Evolutionary conservation across 2,329 filamentous ascomycete genomes (phyloP).

Genomic region (Fusarium sp.): DNA sequence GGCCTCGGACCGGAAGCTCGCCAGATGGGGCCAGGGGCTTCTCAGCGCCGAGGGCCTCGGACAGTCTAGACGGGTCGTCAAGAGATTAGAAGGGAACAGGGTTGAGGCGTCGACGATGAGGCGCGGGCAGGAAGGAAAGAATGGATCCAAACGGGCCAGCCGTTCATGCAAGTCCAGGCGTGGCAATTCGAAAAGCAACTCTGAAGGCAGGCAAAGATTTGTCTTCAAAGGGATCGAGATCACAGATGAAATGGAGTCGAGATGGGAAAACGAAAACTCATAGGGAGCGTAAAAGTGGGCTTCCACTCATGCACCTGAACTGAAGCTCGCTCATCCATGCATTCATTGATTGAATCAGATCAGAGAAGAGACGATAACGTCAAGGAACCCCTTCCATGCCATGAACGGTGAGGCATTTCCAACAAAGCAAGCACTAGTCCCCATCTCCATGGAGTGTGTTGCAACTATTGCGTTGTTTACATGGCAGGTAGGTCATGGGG

Average conservation of each 20-base stretch:
- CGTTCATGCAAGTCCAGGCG: background rate
- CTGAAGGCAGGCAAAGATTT: background rate
- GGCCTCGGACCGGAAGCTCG: slow-evolving; percentile 12
- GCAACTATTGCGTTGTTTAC: slow-evolving; percentile 15
- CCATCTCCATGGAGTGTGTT: slow-evolving; percentile 2
- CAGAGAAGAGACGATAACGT: background rate
- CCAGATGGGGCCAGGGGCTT: slow-evolving; percentile 4
- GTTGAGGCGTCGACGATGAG: background rate
- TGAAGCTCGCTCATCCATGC: background rate
- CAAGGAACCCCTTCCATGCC: slow-evolving; percentile 10
- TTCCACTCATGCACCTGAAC: background rate
- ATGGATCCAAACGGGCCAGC: background rate
- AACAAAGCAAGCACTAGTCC: slow-evolving; percentile 15
- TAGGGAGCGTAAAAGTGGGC: background rate
- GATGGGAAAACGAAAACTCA: background rate
- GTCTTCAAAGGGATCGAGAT: background rate
- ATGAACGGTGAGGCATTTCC: slow-evolving; percentile 37
- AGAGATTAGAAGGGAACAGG: slow-evolving; percentile 22
- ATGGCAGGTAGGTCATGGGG: slow-evolving; percentile 1
- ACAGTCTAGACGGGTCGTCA: background rate
- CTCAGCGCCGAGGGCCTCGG: slow-evolving; percentile 11
- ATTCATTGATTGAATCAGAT: background rate
- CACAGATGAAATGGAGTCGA: background rate
- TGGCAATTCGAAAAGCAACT: background rate
- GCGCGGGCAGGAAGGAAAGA: slow-evolving; percentile 3